Percentiles rank a stretch among this genome's conserved stretches.
Evolutionary conservation across 192 early-diverging fungal species (phyloP).

Genomic region (Backusella liffmaniae): DNA sequence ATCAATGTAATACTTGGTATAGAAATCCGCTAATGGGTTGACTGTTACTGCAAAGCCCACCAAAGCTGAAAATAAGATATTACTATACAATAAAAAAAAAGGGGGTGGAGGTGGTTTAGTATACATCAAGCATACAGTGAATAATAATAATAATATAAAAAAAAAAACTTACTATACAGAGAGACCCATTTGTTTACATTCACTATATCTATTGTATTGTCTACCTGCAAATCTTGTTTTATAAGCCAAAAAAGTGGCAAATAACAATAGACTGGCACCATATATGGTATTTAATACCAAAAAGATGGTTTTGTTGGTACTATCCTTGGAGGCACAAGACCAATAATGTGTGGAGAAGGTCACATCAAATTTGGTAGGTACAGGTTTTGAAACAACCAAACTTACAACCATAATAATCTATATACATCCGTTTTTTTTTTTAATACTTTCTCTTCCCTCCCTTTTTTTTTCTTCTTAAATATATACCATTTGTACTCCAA

Average conservation of each 20-base stretch:
- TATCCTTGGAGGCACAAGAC: slow-evolving; percentile 33
- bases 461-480: background rate
- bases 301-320: slow-evolving; percentile 25
- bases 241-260: slow-evolving; percentile 51
- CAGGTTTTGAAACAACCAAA: slow-evolving; percentile 34
- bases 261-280: slow-evolving; percentile 28
- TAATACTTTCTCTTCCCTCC: background rate
- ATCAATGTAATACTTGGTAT: slow-evolving; percentile 44
- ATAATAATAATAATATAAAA: too few species aligned
- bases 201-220: slow-evolving; percentile 43
- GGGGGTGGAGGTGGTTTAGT: too few species aligned
- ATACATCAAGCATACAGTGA: too few species aligned
- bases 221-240: slow-evolving; percentile 47
- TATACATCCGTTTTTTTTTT: too few species aligned
- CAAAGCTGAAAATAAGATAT: slow-evolving; percentile 44
- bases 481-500: slow-evolving; percentile 40
- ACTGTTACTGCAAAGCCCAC: slow-evolving; percentile 44
- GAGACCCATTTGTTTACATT: slow-evolving; percentile 52
- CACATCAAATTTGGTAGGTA: slow-evolving; percentile 27
- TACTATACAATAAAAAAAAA: slow-evolving; percentile 25
- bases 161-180: slow-evolving; percentile 51
- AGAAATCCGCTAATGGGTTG: slow-evolving; percentile 38
- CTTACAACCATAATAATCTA: slow-evolving; percentile 40
- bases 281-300: slow-evolving; percentile 35
- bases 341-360: slow-evolving; percentile 40